Base-by-base conservation (phyloP, 139 green algal species). In the Chlorella sp. region DNA sequence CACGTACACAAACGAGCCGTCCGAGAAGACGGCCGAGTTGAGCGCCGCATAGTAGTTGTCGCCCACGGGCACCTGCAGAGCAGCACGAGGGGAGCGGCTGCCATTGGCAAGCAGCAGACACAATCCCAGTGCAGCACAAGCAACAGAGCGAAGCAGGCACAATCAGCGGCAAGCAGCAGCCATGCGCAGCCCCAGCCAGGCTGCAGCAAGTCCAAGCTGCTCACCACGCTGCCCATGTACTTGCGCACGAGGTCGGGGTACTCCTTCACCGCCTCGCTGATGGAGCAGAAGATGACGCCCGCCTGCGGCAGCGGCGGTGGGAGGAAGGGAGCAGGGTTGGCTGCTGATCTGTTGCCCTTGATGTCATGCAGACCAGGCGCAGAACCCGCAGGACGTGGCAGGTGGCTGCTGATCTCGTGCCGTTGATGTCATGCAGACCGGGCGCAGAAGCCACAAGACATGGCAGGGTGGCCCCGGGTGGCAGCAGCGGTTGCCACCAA, bases 21-120 rank as follows among this genome's bases (percentile, higher is more conserved):
- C 97, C 24, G 90, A 95, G 88, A 99, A 99, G 8, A 99, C 97
- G 28, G 97, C 97, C 5, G 91, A 93, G 90, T 99, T 99, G 17
- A 99, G 92, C 11, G 97, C 97, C 9, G 97, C 93, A 86, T 95
- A 99, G 90, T 99, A 99, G 92, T 99, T 99, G 91, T 99, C 97
- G 6, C 56, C 92, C 17, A 96, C 90, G 3, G 97, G 97, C 28
- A 99, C 93, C 94, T 97, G 89, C 60, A 85, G 0, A 28, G 48
- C n/a, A n/a, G n/a, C n/a, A n/a, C n/a, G n/a, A n/a, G n/a, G n/a
- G n/a, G n/a, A n/a, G n/a, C n/a, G n/a, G n/a, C n/a, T n/a, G n/a
- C n/a, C n/a, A n/a, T n/a, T n/a, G n/a, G n/a, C n/a, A n/a, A n/a
- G n/a, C n/a, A n/a, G n/a, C n/a, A n/a, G n/a, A n/a, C n/a, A n/a